These are phyloP conservation scores for Piloderma croceum DNA, from an alignment of 768 basidiomycete genomes.

Conservation along the genomic window DNA sequence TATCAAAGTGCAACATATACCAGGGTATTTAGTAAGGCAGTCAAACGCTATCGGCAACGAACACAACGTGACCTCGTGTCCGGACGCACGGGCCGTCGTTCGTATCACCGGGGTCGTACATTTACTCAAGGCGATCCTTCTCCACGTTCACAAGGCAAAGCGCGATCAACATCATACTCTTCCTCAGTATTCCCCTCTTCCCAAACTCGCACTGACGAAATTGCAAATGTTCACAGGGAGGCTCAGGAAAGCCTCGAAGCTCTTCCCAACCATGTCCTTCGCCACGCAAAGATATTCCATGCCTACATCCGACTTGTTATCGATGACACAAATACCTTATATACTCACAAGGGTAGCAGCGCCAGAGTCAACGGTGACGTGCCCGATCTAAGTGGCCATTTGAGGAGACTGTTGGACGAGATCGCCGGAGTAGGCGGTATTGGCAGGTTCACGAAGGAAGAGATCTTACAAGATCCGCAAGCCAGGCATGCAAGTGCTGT, in stretches of 20 bases:
- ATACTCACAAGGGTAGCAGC: constrained; percentile 1
- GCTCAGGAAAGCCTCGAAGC: constrained; percentile 30
- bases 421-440: constrained; percentile 28
- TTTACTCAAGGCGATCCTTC: too few species aligned
- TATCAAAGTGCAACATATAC: constrained; percentile 55
- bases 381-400: constrained; percentile 11
- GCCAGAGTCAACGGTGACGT: too few species aligned
- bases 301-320: constrained; percentile 34
- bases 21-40: constrained; percentile 38
- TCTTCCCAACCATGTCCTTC: constrained; percentile 35
- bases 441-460: constrained; percentile 29
- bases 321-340: constrained; percentile 9
- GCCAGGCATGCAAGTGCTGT: constrained; percentile 33
- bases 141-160: too few species aligned
- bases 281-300: constrained; percentile 33
- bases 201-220: not conserved
- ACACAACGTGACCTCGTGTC: too few species aligned
- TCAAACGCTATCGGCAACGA: constrained; percentile 40
- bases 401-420: constrained; percentile 37
- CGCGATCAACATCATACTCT: too few species aligned
- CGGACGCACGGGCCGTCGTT: too few species aligned
- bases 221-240: constrained; percentile 1
- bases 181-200: constrained; percentile 3
- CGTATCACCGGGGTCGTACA: too few species aligned
- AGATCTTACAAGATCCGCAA: constrained; percentile 39